phyloP scores from a whole-genome alignment of 441 rosid genomes.

The Jatropha podagrica region DNA sequence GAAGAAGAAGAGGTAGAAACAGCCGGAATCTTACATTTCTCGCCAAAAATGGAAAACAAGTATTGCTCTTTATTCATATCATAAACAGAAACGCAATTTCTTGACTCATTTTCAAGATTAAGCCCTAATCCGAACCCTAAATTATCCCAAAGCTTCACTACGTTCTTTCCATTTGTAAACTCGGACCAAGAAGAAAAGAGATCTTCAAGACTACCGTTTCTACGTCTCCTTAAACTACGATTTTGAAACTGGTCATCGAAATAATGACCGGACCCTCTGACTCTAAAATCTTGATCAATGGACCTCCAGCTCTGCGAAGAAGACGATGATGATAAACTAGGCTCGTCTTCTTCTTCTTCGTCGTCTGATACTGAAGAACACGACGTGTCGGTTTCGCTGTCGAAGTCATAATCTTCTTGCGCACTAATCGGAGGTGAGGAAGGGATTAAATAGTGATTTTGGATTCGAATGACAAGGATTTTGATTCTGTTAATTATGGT shows the following conservation, averaged over 20 bases:
- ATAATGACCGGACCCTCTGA: slow-evolving; percentile 35
- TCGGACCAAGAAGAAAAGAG: slow-evolving; percentile 64
- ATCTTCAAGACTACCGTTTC: slow-evolving; percentile 52
- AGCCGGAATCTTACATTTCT: slow-evolving; percentile 24
- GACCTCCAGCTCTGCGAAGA: slow-evolving; percentile 24
- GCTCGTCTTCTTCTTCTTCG: slow-evolving; percentile 23
- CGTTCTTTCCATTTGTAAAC: slow-evolving; percentile 54
- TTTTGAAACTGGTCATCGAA: slow-evolving; percentile 31
- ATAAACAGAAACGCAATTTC: slow-evolving; percentile 22
- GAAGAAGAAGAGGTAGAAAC: slow-evolving; percentile 32
- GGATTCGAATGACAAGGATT: slow-evolving; percentile 38
- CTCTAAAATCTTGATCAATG: slow-evolving; percentile 41
- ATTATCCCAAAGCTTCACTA: slow-evolving; percentile 89
- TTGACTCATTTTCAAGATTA: slow-evolving; percentile 21
- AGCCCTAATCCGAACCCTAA: slow-evolving; percentile 40
- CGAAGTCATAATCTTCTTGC: slow-evolving; percentile 28
- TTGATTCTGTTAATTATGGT: slow-evolving; percentile 48
- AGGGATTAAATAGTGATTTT: slow-evolving; percentile 20
- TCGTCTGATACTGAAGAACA: slow-evolving; percentile 33
- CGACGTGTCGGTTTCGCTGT: slow-evolving; percentile 46
- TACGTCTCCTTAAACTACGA: slow-evolving; percentile 31
- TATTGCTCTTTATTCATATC: slow-evolving; percentile 17
- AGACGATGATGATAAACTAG: slow-evolving; percentile 14
- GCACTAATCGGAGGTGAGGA: slow-evolving; percentile 22
- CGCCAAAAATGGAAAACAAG: slow-evolving; percentile 25